phyloP scores from a whole-genome alignment of 1,284 basidiomycete species.

The Xerocomus nothofagi region DNA sequence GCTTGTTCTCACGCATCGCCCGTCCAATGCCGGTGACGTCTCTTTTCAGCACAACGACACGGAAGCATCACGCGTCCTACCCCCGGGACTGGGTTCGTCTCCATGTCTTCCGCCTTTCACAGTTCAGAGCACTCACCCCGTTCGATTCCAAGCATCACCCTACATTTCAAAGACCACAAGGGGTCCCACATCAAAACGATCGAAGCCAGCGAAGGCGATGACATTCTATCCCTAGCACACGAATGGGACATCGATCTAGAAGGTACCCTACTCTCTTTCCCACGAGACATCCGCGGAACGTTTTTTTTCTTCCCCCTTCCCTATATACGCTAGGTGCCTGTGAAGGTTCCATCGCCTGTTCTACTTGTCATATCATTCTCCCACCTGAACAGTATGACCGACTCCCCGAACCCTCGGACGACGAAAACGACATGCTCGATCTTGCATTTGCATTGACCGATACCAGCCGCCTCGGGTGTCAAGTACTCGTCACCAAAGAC shows the following conservation, averaged over 20 bases:
- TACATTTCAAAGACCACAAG: slow-evolving; percentile 89
- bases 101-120: background rate
- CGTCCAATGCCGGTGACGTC: background rate
- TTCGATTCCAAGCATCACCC: slow-evolving; percentile 65
- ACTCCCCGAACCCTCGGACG: slow-evolving; percentile 91
- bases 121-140: background rate
- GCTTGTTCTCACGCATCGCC: background rate
- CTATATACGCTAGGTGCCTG: slow-evolving; percentile 70
- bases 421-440: slow-evolving; percentile 98
- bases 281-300: background rate
- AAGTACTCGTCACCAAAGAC: slow-evolving; percentile 82
- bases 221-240: slow-evolving; percentile 88
- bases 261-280: slow-evolving; percentile 50
- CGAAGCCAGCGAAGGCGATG: slow-evolving; percentile 93
- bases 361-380: slow-evolving; percentile 95
- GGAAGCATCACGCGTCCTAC: slow-evolving; percentile 47
- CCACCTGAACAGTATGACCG: slow-evolving; percentile 81
- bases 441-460: slow-evolving; percentile 97
- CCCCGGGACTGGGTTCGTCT: slow-evolving; percentile 65
- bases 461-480: slow-evolving; percentile 81
- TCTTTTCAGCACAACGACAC: slow-evolving; percentile 36
- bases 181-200: slow-evolving; percentile 83
- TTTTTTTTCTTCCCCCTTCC: background rate
- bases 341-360: slow-evolving; percentile 96
- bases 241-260: slow-evolving; percentile 98